A percentile compares a stretch with the other conserved stretches of the same genome.
Evolutionary conservation across 73 alveolate genomes (phyloP).

Genomic region (Paramecium sexaurelia): DNA sequence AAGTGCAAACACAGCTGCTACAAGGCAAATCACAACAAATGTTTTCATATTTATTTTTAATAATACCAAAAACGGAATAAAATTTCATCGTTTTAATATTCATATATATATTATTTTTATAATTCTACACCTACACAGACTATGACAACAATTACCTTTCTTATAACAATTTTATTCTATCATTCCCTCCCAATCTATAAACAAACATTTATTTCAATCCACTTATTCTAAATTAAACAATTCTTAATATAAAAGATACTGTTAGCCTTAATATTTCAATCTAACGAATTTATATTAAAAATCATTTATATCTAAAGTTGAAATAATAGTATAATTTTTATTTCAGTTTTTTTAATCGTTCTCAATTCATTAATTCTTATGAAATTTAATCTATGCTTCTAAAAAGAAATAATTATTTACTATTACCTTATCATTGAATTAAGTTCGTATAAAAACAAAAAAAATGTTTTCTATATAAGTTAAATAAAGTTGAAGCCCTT

Average conservation of each 20-base stretch:
- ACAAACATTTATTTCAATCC: background rate
- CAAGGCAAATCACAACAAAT: conserved; percentile 19
- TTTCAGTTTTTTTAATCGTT: too few relatives aligned
- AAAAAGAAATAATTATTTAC: too few relatives aligned
- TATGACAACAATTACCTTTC: background rate
- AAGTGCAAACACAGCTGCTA: conserved; percentile 52
- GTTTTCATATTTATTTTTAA: conserved; percentile 36
- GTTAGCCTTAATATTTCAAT: background rate
- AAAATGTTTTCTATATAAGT: too few relatives aligned
- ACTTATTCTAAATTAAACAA: background rate
- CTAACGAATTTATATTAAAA: background rate
- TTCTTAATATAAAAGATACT: background rate
- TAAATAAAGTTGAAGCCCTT: too few relatives aligned
- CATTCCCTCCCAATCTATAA: background rate
- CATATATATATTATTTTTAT: background rate
- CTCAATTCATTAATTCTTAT: too few relatives aligned
- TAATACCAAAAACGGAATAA: conserved; percentile 52
- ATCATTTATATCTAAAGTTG: background rate
- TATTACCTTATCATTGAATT: too few relatives aligned
- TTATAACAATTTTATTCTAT: background rate
- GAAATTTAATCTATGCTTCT: too few relatives aligned
- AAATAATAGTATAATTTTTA: too few relatives aligned
- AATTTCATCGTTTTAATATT: background rate
- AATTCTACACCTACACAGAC: background rate
- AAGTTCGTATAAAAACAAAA: too few relatives aligned